Base-by-base conservation (phyloP, 257 asterid genomes). In the Perilla frutescens region DNA sequence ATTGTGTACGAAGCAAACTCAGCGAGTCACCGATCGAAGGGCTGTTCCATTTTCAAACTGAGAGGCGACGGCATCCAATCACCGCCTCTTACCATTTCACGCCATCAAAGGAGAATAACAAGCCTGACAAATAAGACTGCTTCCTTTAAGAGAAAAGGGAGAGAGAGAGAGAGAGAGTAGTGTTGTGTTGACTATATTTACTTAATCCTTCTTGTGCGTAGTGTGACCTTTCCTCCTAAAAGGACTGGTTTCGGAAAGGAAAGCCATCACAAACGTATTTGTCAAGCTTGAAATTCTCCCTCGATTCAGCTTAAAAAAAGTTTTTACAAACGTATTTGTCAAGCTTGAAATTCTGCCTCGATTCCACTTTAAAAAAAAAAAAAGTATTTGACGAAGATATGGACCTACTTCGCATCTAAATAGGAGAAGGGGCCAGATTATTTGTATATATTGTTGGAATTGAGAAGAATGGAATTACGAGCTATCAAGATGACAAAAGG, bases 41-140 rank as follows among this genome's bases (percentile, higher is more conserved):
- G 50, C 65, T n/a, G 73, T 20, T 51, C 75, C 71, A 8, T 61
- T 70, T 60, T 67, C 66, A 34, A 29, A 64, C 9, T 36, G 54
- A 32, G 76, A 14, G 10, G 67, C 63, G n/a, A 50, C 45, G 56
- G 8, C 40, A 66, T 50, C 72, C 75, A 66, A 65, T 65, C 75
- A 61, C 51, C 71, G 62, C 50, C 72, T 66, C 14, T 7, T 48
- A 34, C 72, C 59, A 13, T 81, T 74, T 67, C 83, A 41, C 65
- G 70, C 53, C 83, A 74, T 51, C 75, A 31, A 40, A 66, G 84
- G 83, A 86, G 90, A 79, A 86, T 84, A 59, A 78, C 88, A 78
- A 80, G 88, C 87, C 87, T 83, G 84, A 79, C 87, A 80, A 86
- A 83, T 79, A 65, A 72, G 75, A 67, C 70, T 12, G 14, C 72